These are phyloP conservation scores for Stromatinia cepivora DNA, from an alignment of 2,329 filamentous ascomycete genomes.

Conservation along the genomic window DNA sequence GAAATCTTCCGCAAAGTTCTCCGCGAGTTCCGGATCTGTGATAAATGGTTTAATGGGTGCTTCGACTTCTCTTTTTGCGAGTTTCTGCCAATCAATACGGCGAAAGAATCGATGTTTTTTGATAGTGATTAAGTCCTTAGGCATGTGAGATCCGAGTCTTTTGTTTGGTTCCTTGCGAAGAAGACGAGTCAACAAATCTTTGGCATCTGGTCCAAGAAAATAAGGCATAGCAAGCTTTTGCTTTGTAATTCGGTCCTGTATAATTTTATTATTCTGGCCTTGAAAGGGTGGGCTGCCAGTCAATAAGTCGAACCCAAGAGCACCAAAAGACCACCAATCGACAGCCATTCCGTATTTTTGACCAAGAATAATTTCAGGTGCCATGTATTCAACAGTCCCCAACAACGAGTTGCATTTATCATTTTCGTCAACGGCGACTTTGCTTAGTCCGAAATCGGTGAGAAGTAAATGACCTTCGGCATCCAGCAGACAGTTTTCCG, in stretches of 20 bases:
- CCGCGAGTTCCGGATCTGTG: conserved; percentile 90
- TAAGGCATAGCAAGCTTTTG: conserved; percentile 88
- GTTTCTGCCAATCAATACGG: conserved; percentile 90
- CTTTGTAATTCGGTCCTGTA: conserved; percentile 93
- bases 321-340: conserved; percentile 98
- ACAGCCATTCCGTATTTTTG: conserved; percentile 90
- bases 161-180: conserved; percentile 91
- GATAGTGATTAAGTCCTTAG: conserved; percentile 80
- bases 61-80: conserved; percentile 78
- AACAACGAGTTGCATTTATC: conserved; percentile 82
- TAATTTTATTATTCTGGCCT: conserved; percentile 88
- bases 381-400: conserved; percentile 98
- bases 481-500: conserved; percentile 94
- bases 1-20: conserved; percentile 95
- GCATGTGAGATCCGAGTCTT: conserved; percentile 83
- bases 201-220: conserved; percentile 86
- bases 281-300: conserved; percentile 90
- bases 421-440: conserved; percentile 77
- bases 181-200: conserved; percentile 87
- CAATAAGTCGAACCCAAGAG: conserved; percentile 87
- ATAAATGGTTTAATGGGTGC: conserved; percentile 92
- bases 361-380: conserved; percentile 83
- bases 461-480: conserved; percentile 87
- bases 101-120: conserved; percentile 96
- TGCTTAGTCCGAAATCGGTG: conserved; percentile 95